Conservation (phyloP, 148 eudicot genomes). For the Fagopyrum tataricum region DNA sequence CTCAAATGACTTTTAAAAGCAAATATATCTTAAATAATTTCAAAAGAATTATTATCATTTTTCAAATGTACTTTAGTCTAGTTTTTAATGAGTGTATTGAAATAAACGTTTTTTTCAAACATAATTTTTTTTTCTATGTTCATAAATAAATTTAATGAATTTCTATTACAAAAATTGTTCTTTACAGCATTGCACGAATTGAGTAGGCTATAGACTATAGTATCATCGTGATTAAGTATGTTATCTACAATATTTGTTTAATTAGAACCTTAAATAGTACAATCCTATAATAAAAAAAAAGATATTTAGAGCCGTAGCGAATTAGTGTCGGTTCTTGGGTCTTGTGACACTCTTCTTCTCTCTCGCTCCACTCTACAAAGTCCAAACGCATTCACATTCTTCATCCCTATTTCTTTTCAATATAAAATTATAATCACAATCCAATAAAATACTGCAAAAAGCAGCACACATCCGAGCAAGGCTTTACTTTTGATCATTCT, state of each 20-base stretch:
- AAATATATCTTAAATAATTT: too few relatives aligned
- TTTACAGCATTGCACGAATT: too few relatives aligned
- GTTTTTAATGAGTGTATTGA: too few relatives aligned
- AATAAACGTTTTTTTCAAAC: too few relatives aligned
- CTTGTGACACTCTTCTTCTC: not conserved
- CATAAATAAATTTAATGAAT: too few relatives aligned
- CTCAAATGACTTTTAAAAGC: too few relatives aligned
- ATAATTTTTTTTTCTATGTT: too few relatives aligned
- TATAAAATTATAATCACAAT: not conserved
- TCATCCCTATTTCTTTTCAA: not conserved
- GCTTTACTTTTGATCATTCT: constrained; percentile 11
- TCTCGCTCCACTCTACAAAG: not conserved
- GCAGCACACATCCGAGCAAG: not conserved
- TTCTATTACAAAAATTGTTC: too few relatives aligned
- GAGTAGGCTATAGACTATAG: too few relatives aligned
- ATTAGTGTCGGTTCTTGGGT: constrained; percentile 10
- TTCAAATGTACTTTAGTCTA: too few relatives aligned
- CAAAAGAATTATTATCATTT: too few relatives aligned
- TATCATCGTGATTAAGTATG: not conserved
- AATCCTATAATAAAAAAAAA: not conserved
- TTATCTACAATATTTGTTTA: not conserved
- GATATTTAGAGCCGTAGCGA: not conserved
- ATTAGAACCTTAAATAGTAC: not conserved
- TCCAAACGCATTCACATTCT: not conserved
- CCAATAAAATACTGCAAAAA: constrained; percentile 9